Base-by-base conservation (phyloP, 176 grass and related monocot genomes). In the Hordeum marinum region DNA sequence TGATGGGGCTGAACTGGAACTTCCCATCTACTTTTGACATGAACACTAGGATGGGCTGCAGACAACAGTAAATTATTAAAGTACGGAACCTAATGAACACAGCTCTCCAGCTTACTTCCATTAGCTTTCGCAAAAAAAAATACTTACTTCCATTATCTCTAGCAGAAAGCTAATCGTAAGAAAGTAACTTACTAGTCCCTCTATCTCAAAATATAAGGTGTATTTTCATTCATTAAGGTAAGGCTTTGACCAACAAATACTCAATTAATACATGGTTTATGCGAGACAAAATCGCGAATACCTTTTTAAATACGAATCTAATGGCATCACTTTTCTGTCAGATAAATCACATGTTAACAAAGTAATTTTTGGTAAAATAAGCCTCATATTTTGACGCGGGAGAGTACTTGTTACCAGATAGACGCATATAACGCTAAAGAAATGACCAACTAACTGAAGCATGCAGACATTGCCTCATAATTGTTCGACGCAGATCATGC, bases 31-130 rank as follows among this genome's bases (percentile, higher is more conserved):
- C 93, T 86, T 98, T 98, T 52, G 89, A 98, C 93, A 98, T 96
- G 79, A 94, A 99, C 73, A 98, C 96, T 80, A 98, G 89, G 75
- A 98, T 95, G 73, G 96, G 96, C 96, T 98, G 91, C 89, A 95
- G 24, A 25, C 43, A 75, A 75, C 15, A 75, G 25, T 15, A 20
- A 75, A 52, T 52, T 11, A 6, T 75, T 24, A 29, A 43, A 29
- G 24, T 26, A 73, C 69, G 7, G n/a, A 73, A 41, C 39, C 40
- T 73, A 15, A 75, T 90, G 72, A 87, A 35, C 37, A 83, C 36
- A 62, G 39, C 9, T 74, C 26, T 26, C n/a, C 15, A 59, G 15
- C 24, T 64, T 50, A 75, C 26, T 75, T 50, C 8, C 7, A 68
- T 36, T 37, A 35, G 21, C 65, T 68, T 52, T 48, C 5, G 13